Conservation (phyloP, 768 basidiomycete genomes). For the Suillus subluteus region DNA sequence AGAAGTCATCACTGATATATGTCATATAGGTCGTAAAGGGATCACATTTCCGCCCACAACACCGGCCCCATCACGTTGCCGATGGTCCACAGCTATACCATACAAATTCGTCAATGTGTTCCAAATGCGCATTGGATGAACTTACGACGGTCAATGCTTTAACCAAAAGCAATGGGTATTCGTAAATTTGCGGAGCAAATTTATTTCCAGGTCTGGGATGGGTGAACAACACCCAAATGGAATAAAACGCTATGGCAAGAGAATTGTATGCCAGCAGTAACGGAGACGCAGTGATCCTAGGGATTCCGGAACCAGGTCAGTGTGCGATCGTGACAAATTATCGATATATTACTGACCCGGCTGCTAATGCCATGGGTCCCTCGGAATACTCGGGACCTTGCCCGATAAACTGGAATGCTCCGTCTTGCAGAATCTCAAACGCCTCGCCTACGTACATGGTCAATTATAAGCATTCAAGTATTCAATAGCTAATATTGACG, state of each 20-base stretch:
- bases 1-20: not conserved
- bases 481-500: constrained; percentile 28
- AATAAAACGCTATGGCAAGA: not conserved
- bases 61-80: not conserved
- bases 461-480: not conserved
- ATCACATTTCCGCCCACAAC: constrained; percentile 3
- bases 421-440: not conserved
- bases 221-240: not conserved
- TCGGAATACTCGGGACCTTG: not conserved
- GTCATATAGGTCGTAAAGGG: not conserved
- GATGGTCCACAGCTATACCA: not conserved
- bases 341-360: not conserved
- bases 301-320: not conserved
- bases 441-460: not conserved
- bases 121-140: no score
- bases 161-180: not conserved
- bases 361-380: not conserved
- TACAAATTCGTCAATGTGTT: no score
- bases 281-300: not conserved
- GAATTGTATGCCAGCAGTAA: not conserved
- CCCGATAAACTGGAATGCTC: not conserved
- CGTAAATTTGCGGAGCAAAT: not conserved
- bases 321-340: not conserved
- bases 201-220: not conserved
- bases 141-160: constrained; percentile 2